phyloP scores from a whole-genome alignment of 148 eudicot genomes.

The Dianthus caryophyllus region DNA sequence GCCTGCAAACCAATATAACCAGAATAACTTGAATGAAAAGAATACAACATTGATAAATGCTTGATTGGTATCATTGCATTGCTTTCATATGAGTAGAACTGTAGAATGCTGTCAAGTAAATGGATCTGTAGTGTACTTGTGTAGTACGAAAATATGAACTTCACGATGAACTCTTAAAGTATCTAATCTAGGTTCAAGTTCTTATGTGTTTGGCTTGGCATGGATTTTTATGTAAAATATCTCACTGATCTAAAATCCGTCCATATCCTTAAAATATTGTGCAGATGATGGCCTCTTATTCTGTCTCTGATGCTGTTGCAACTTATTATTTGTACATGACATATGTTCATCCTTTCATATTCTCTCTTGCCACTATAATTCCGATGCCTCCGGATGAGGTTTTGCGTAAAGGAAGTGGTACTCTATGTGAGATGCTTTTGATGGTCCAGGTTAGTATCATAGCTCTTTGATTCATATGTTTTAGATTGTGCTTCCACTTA shows the following conservation, averaged over 20 bases:
- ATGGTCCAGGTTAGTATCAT: constrained; percentile 85
- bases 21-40: neutral
- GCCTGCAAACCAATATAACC: too few species aligned
- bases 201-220: neutral
- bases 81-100: neutral
- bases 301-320: constrained; percentile 99
- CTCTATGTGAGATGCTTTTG: constrained; percentile 99
- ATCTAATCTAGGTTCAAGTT: neutral
- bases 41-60: neutral
- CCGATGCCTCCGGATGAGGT: constrained; percentile 99
- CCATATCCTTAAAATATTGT: constrained; percentile 21
- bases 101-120: constrained; percentile 2
- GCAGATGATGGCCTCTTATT: constrained; percentile 99
- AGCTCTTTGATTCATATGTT: neutral
- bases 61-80: neutral
- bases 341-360: constrained; percentile 96
- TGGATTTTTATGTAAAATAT: constrained; percentile 3
- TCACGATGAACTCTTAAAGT: neutral
- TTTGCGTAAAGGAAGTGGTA: constrained; percentile 98
- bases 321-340: constrained; percentile 99
- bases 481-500: neutral
- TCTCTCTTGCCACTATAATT: constrained; percentile 95
- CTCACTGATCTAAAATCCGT: constrained; percentile 22
- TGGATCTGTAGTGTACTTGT: neutral
- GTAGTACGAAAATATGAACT: neutral